Evolutionary conservation across 495 filamentous ascomycete species (phyloP).

Genomic region (Xylaria cubensis): DNA sequence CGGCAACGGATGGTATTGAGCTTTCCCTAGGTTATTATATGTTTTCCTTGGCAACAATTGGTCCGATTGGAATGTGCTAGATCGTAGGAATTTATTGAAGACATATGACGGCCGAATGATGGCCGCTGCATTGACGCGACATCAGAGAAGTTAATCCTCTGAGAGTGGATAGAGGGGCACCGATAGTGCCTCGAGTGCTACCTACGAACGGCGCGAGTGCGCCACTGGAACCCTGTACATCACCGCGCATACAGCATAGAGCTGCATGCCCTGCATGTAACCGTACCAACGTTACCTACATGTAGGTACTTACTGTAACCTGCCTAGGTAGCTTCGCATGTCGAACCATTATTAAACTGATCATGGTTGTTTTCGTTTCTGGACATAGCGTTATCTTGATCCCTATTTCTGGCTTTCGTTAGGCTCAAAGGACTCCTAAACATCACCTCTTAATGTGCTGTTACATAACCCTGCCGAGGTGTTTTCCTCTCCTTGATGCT

Average conservation of each 20-base stretch:
- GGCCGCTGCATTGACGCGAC: not conserved
- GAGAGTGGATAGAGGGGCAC: constrained; percentile 18
- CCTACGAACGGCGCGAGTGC: not conserved
- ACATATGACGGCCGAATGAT: constrained; percentile 6
- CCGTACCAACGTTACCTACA: not conserved
- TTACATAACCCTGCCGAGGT: constrained; percentile 5
- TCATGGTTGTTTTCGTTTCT: not conserved
- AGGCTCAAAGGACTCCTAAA: not conserved
- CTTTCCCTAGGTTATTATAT: not conserved
- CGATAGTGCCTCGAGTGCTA: not conserved
- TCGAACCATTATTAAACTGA: not conserved
- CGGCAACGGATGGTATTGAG: not conserved
- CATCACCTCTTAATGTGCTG: not conserved
- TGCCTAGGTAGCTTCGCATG: not conserved
- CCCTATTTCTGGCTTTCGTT: not conserved
- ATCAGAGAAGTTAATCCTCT: constrained; percentile 1
- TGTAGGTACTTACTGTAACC: not conserved
- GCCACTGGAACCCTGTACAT: constrained; percentile 10
- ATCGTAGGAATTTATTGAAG: constrained; percentile 13
- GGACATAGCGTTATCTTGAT: not conserved
- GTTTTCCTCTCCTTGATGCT: not conserved
- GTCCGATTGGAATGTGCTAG: constrained; percentile 19
- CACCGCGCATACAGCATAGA: constrained; percentile 5
- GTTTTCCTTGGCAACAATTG: not conserved
- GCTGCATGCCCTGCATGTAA: constrained; percentile 18